Percentiles rank a stretch among this genome's conserved stretches.
phyloP scores from a whole-genome alignment of 2,329 filamentous ascomycete genomes.

The Colletotrichum sp. region DNA sequence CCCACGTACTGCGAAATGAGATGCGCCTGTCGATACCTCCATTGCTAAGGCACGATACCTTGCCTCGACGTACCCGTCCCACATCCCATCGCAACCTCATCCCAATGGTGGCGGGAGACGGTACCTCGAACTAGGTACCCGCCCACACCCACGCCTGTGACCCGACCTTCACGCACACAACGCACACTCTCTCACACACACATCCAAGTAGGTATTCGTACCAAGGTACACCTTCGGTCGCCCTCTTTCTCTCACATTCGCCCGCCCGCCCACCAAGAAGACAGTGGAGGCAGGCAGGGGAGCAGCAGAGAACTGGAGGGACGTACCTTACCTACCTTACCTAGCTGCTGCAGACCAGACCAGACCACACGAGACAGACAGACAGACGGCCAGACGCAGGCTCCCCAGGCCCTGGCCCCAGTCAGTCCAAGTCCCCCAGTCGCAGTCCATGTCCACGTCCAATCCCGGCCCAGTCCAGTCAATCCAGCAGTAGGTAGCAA shows the following conservation, averaged over 20 bases:
- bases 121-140: slow-evolving; percentile 14
- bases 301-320: neutral
- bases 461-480: neutral
- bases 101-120: neutral
- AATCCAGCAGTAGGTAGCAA: neutral
- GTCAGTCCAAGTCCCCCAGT: neutral
- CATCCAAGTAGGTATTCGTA: neutral
- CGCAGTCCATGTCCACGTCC: neutral
- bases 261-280: neutral
- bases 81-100: neutral
- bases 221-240: neutral
- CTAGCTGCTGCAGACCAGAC: neutral
- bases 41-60: neutral
- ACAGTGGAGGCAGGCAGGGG: neutral
- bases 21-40: neutral
- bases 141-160: neutral
- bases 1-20: neutral
- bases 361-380: neutral
- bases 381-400: neutral
- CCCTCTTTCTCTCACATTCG: neutral
- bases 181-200: neutral
- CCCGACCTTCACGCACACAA: neutral
- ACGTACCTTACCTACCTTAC: neutral
- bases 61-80: neutral
- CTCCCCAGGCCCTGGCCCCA: neutral